phyloP scores from a whole-genome alignment of 352 stramenopile species.

The Pythium biforme region DNA sequence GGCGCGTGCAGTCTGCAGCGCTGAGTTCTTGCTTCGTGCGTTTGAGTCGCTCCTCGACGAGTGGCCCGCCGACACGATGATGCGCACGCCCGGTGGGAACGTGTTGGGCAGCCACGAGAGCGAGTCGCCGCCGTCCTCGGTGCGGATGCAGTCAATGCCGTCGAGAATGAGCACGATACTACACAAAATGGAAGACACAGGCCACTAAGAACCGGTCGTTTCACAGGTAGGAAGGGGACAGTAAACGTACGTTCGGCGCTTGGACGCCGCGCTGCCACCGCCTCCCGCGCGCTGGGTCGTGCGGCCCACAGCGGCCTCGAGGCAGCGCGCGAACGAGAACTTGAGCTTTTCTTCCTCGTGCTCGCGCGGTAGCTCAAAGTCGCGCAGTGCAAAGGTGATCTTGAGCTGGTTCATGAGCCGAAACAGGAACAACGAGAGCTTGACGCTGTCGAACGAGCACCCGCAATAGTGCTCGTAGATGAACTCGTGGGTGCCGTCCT shows the following conservation, averaged over 20 bases:
- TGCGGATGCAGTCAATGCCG: constrained; percentile 78
- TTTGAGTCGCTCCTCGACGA: neutral
- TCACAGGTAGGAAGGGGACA: too few relatives aligned
- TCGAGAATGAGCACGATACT: constrained; percentile 82
- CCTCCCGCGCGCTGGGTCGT: constrained; percentile 24
- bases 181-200: neutral
- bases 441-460: constrained; percentile 84
- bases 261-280: constrained; percentile 25
- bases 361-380: constrained; percentile 78
- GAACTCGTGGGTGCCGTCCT: constrained; percentile 43
- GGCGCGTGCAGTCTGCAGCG: constrained; percentile 38
- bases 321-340: constrained; percentile 75
- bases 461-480: constrained; percentile 83
- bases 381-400: constrained; percentile 58
- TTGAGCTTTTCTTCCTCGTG: constrained; percentile 87
- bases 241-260: constrained; percentile 25
- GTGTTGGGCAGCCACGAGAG: constrained; percentile 80
- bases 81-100: constrained; percentile 63
- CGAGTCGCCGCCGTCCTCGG: constrained; percentile 79
- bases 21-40: constrained; percentile 23
- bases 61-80: constrained; percentile 72
- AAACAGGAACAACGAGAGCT: constrained; percentile 80
- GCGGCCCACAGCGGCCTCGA: constrained; percentile 64
- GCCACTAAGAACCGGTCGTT: too few relatives aligned
- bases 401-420: constrained; percentile 82